Conservation (phyloP, 495 filamentous ascomycete species). For the Penicillium canescens region DNA sequence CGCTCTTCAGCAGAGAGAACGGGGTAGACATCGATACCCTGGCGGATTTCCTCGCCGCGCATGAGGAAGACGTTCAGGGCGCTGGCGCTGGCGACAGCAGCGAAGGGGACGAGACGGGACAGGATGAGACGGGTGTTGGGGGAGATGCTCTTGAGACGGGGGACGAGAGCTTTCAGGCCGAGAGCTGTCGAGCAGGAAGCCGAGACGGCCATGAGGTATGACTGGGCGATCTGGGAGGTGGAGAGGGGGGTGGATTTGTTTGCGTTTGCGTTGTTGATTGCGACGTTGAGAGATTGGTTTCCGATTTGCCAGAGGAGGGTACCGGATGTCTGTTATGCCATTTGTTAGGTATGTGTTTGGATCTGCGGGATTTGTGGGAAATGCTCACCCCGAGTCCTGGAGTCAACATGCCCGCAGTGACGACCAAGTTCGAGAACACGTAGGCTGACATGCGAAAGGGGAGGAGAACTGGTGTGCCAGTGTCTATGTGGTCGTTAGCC, state of each 20-base stretch:
- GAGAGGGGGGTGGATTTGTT: constrained; percentile 93
- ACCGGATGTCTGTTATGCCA: constrained; percentile 64
- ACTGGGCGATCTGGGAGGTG: constrained; percentile 74
- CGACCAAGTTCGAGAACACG: constrained; percentile 88
- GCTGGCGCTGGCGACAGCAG: constrained; percentile 86
- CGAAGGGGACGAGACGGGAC: constrained; percentile 86
- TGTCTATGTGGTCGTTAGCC: constrained; percentile 57
- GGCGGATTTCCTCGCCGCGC: constrained; percentile 91
- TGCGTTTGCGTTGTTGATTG: constrained; percentile 94
- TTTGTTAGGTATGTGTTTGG: not conserved
- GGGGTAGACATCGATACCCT: constrained; percentile 93
- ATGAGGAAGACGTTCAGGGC: constrained; percentile 96
- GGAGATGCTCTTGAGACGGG: constrained; percentile 73
- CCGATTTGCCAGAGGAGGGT: constrained; percentile 93
- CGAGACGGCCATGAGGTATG: constrained; percentile 87
- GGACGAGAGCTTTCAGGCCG: constrained; percentile 87
- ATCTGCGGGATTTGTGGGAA: not conserved
- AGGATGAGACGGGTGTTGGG: constrained; percentile 74
- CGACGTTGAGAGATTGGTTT: constrained; percentile 97
- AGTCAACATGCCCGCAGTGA: constrained; percentile 98
- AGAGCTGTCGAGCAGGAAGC: constrained; percentile 92
- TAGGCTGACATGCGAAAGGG: constrained; percentile 98
- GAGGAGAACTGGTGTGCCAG: constrained; percentile 85
- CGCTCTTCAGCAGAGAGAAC: constrained; percentile 48
- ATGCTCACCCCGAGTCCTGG: constrained; percentile 56